Conservation (phyloP, 805 yeast species). For the Wickerhamiella qilinensis region DNA sequence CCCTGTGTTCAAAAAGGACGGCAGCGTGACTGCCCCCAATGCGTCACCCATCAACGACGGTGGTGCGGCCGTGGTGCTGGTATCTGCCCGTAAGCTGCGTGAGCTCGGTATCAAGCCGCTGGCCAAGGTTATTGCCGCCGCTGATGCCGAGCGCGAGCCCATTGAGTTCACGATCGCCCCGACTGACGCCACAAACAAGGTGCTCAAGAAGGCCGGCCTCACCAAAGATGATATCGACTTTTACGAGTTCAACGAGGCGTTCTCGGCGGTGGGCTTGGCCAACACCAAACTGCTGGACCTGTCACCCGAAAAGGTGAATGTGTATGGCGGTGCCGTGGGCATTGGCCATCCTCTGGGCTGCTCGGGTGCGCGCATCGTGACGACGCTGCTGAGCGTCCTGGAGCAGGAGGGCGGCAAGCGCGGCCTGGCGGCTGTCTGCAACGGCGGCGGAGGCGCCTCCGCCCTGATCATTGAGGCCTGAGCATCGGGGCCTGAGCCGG, state of each 20-base stretch:
- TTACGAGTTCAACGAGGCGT: constrained; percentile 95
- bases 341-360: constrained; percentile 93
- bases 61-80: constrained; percentile 86
- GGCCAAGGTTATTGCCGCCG: constrained; percentile 87
- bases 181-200: constrained; percentile 87
- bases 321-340: constrained; percentile 95
- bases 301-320: constrained; percentile 57
- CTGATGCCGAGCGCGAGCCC: constrained; percentile 95
- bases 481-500: too few relatives aligned
- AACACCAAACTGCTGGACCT: constrained; percentile 52
- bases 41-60: constrained; percentile 96
- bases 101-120: constrained; percentile 80
- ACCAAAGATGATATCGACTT: constrained; percentile 56
- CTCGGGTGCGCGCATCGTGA: constrained; percentile 89
- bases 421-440: constrained; percentile 95
- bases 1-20: constrained; percentile 89
- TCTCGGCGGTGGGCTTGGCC: constrained; percentile 90
- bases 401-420: constrained; percentile 70
- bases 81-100: constrained; percentile 67
- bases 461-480: constrained; percentile 76
- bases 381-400: constrained; percentile 68
- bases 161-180: constrained; percentile 95
- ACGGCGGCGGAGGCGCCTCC: constrained; percentile 99
- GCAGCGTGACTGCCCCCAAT: constrained; percentile 94
- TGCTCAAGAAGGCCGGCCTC: constrained; percentile 71